Evolutionary conservation across 2,329 filamentous ascomycete genomes (phyloP).

Genomic region (Harringtonia aguacate): DNA sequence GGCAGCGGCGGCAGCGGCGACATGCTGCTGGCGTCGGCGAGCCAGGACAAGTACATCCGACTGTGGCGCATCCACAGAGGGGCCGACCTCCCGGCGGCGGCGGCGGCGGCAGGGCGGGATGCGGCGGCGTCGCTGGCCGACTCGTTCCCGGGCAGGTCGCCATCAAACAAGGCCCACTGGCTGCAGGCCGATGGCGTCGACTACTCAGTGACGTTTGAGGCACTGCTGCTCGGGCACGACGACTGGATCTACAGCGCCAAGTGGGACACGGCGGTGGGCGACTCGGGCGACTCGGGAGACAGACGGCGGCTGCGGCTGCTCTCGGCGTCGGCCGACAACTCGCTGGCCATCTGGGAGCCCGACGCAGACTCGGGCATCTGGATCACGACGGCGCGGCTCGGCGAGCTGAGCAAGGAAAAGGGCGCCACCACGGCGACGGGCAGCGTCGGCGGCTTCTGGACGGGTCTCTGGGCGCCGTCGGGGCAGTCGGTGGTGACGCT

Average conservation of each 20-base stretch:
- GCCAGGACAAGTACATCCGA: slow-evolving; percentile 94
- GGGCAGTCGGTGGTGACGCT: slow-evolving; percentile 67
- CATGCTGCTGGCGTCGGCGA: slow-evolving; percentile 78
- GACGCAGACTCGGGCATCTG: slow-evolving; percentile 80
- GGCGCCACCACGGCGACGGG: slow-evolving; percentile 94
- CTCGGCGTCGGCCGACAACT: slow-evolving; percentile 90
- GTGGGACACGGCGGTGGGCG: slow-evolving; percentile 62
- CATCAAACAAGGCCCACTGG: slow-evolving; percentile 82
- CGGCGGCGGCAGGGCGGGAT: slow-evolving; percentile 36
- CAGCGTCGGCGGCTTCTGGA: slow-evolving; percentile 94
- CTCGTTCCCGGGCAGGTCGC: slow-evolving; percentile 52
- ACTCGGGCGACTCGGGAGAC: slow-evolving; percentile 11
- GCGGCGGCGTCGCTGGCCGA: slow-evolving; percentile 44
- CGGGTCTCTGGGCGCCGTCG: slow-evolving; percentile 78
- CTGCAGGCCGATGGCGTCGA: slow-evolving; percentile 49
- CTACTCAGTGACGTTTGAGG: slow-evolving; percentile 85
- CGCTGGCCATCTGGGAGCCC: slow-evolving; percentile 83
- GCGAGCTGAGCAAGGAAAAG: slow-evolving; percentile 90
- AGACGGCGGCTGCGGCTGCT: slow-evolving; percentile 56
- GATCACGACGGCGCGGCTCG: slow-evolving; percentile 75
- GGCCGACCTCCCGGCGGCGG: slow-evolving; percentile 40
- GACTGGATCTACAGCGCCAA: slow-evolving; percentile 93
- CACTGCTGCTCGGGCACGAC: slow-evolving; percentile 85
- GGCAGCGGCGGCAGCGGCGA: slow-evolving; percentile 52
- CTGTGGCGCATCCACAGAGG: slow-evolving; percentile 80